phyloP scores from a whole-genome alignment of 306 rosid genomes.

The Quercus variabilis region DNA sequence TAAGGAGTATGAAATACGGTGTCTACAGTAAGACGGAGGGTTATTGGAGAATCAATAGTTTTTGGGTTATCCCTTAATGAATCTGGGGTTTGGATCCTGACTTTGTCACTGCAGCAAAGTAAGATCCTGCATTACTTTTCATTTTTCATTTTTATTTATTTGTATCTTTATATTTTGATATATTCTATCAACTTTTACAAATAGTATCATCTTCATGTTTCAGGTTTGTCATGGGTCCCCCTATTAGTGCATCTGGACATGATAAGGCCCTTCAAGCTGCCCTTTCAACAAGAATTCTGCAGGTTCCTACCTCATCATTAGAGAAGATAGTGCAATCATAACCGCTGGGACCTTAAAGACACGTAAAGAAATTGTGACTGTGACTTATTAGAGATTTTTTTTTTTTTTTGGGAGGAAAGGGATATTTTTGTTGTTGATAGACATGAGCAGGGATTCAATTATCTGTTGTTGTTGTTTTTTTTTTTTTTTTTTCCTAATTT shows the following conservation, averaged over 20 bases:
- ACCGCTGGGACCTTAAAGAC: slow-evolving; percentile 4
- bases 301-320: neutral
- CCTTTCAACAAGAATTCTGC: slow-evolving; percentile 72
- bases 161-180: neutral
- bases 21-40: slow-evolving; percentile 44
- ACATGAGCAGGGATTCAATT: no score
- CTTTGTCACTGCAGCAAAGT: slow-evolving; percentile 77
- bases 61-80: slow-evolving; percentile 87
- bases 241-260: slow-evolving; percentile 76
- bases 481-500: no score
- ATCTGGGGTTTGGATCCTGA: slow-evolving; percentile 90
- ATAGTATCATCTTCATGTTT: slow-evolving; percentile 17
- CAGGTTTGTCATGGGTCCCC: slow-evolving; percentile 98
- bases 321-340: neutral
- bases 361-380: no score
- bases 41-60: slow-evolving; percentile 79
- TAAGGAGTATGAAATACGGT: no score
- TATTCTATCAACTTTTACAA: slow-evolving; percentile 10
- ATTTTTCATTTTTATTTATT: neutral
- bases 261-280: slow-evolving; percentile 92
- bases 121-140: slow-evolving; percentile 27
- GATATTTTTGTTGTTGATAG: no score
- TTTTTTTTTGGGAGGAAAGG: no score
- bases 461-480: no score
- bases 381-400: no score